Evolutionary conservation across 192 early-diverging fungal genomes (phyloP), one percentile per base, ranked within the genome.

Genomic region (Helicostylum pulchrum): DNA sequence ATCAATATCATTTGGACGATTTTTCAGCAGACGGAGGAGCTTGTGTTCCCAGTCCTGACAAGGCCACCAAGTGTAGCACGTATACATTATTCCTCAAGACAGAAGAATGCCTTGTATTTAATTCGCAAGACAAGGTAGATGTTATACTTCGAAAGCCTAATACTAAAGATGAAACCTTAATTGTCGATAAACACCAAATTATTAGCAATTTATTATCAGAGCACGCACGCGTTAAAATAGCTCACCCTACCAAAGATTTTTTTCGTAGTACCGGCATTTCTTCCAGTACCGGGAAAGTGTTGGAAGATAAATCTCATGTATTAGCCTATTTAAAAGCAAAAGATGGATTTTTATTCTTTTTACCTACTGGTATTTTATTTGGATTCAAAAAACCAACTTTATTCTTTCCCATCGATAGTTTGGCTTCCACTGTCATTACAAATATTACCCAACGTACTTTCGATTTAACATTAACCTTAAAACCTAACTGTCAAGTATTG

Each of bases 311-410:
- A 42, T 11, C 19, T 14, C 43, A 64, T 11, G 72, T 70, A 19
- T 66, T 50, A 14, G 58, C 67, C 6, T 73, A 72, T 48, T 51
- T 64, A 31, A 72, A 70, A 36, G 70, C 64, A 11, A 72, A 72
- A n/a, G 65, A 72, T 53, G 74, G 78, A 9, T 61, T 52, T 11
- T 54, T 81, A 0, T 83, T 66, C 53, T 78, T 80, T 32, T 31
- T 84, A 14, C 61, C 75, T 9, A 36, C 52, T 1, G 82, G 82
- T 19, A 61, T 84, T 15, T 65, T 84, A 21, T 84, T 77, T 61
- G 82, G 82, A 1, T 78, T 84, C 53, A 81, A 78, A 62, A 83
- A 80, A 42, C 82, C 82, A 4, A 67, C 77, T 26, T 14, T 84
- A n/a, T 78, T 80, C 52, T 59, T 84, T 46, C 80, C 73, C 2